Percentiles rank a stretch among this genome's conserved stretches.
These are phyloP conservation scores for Scedosporium dehoogii DNA, from an alignment of 2,329 filamentous ascomycete species.

Conservation along the genomic window DNA sequence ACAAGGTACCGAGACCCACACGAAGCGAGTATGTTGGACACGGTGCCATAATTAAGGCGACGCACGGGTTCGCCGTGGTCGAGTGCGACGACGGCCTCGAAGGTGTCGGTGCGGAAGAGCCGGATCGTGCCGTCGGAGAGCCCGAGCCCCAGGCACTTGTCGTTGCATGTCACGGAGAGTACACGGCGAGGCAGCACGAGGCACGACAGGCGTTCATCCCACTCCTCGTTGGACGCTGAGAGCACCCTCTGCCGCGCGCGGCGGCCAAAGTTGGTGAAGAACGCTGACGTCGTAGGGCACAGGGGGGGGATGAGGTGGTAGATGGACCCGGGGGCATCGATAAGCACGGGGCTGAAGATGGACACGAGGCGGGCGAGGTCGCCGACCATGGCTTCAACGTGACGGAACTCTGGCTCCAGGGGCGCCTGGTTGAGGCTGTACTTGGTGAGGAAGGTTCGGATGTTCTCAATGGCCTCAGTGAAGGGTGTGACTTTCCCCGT, in stretches of 20 bases:
- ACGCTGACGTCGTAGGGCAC: background rate
- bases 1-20: background rate
- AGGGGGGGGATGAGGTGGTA: background rate
- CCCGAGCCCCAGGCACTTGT: background rate
- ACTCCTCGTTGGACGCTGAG: background rate
- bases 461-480: background rate
- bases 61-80: background rate
- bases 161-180: background rate
- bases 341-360: background rate
- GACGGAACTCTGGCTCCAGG: background rate
- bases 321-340: background rate
- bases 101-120: background rate
- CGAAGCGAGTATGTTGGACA: background rate
- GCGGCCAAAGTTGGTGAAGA: background rate
- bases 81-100: background rate
- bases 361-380: background rate
- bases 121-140: background rate
- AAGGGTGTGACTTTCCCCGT: background rate
- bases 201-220: background rate
- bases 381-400: background rate
- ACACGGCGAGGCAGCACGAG: background rate
- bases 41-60: background rate
- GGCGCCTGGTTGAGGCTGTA: background rate
- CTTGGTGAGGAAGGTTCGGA: background rate
- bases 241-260: background rate